Evolutionary conservation across 495 filamentous ascomycete genomes (phyloP).

Genomic region (Gamarada debralockiae): DNA sequence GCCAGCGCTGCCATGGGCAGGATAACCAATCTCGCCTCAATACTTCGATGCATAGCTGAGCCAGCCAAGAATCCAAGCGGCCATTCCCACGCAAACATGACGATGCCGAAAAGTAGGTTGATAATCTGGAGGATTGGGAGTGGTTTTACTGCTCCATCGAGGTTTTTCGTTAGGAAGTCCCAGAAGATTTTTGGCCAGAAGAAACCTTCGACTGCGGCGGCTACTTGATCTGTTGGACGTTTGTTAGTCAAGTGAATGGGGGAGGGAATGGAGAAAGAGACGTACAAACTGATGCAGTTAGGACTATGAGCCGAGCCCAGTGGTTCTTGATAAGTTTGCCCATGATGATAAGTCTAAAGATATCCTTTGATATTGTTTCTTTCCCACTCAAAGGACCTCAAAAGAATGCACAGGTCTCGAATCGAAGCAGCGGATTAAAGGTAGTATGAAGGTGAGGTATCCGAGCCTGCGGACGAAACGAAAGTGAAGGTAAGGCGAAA

Average conservation of each 20-base stretch:
- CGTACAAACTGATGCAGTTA: slow-evolving; percentile 82
- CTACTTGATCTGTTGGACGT: slow-evolving; percentile 67
- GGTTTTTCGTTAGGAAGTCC: slow-evolving; percentile 91
- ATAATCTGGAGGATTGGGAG: slow-evolving; percentile 88
- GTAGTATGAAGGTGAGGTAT: slow-evolving; percentile 4
- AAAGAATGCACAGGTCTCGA: slow-evolving; percentile 6
- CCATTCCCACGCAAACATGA: slow-evolving; percentile 88
- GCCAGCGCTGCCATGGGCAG: slow-evolving; percentile 78
- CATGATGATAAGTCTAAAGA: slow-evolving; percentile 48
- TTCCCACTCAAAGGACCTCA: neutral
- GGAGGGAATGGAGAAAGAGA: slow-evolving; percentile 21
- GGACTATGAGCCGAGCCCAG: slow-evolving; percentile 88
- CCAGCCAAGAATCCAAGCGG: slow-evolving; percentile 67
- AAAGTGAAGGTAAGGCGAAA: slow-evolving; percentile 11
- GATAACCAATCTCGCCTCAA: slow-evolving; percentile 78
- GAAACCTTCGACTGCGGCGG: slow-evolving; percentile 78
- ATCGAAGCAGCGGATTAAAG: slow-evolving; percentile 21
- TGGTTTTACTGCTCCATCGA: slow-evolving; percentile 81
- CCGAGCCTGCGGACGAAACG: slow-evolving; percentile 25
- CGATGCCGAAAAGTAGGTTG: slow-evolving; percentile 86
- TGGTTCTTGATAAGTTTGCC: slow-evolving; percentile 99
- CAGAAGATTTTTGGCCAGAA: slow-evolving; percentile 99
- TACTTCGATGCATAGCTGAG: slow-evolving; percentile 73
- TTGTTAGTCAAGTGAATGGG: slow-evolving; percentile 28
- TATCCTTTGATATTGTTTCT: neutral